phyloP scores from a whole-genome alignment of 1,284 basidiomycete species.

The Puccinia triticina region DNA sequence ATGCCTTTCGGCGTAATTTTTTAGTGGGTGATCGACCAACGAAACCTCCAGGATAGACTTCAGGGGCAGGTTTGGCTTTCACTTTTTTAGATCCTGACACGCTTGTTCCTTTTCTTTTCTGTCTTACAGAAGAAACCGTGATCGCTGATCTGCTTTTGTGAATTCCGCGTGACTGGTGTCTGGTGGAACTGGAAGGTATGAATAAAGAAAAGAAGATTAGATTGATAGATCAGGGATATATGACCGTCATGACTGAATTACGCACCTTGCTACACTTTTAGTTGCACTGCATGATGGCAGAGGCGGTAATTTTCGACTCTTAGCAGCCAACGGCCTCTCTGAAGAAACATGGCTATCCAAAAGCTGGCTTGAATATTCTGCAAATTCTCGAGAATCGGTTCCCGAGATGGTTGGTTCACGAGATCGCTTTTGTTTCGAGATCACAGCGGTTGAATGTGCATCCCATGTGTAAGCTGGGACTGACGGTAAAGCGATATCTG shows the following conservation, averaged over 20 bases:
- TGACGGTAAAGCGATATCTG: slow-evolving; percentile 35
- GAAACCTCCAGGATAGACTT: slow-evolving; percentile 20
- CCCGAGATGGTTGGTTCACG: slow-evolving; percentile 2
- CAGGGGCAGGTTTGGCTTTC: neutral
- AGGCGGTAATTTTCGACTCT: slow-evolving; percentile 21
- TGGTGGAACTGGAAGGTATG: neutral
- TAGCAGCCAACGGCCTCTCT: neutral
- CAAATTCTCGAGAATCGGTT: neutral
- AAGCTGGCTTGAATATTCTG: neutral
- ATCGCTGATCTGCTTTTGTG: slow-evolving; percentile 15
- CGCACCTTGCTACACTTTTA: slow-evolving; percentile 11
- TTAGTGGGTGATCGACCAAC: slow-evolving; percentile 30
- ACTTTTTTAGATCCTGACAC: slow-evolving; percentile 10
- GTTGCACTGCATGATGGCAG: neutral
- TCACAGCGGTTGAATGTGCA: slow-evolving; percentile 14
- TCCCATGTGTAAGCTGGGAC: slow-evolving; percentile 41
- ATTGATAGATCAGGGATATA: neutral
- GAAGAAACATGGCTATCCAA: neutral
- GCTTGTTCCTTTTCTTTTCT: neutral
- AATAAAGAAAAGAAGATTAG: neutral
- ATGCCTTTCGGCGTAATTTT: slow-evolving; percentile 35
- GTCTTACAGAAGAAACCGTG: slow-evolving; percentile 9
- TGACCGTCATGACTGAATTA: neutral
- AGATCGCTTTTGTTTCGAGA: slow-evolving; percentile 10
- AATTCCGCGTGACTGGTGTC: neutral